phyloP scores from a whole-genome alignment of 768 basidiomycete genomes.

The Mycena filopes region DNA sequence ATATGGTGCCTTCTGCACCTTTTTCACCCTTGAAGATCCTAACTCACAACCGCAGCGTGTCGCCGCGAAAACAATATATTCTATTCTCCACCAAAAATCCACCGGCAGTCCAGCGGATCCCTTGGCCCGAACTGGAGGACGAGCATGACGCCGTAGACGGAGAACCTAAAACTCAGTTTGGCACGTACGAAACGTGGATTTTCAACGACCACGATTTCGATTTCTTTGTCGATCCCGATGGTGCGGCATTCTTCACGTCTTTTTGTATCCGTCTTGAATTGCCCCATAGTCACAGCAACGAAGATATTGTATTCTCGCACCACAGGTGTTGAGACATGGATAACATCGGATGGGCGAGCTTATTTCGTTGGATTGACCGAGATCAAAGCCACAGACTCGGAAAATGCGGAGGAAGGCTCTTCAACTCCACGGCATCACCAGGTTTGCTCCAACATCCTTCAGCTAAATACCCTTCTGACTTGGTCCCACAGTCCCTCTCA shows the following conservation, averaged over 20 bases:
- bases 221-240: slow-evolving; percentile 81
- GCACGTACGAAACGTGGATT: slow-evolving; percentile 76
- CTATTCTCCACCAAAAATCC: slow-evolving; percentile 81
- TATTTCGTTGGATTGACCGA: slow-evolving; percentile 80
- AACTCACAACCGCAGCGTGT: slow-evolving; percentile 63
- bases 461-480: slow-evolving; percentile 6
- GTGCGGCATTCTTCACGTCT: slow-evolving; percentile 48
- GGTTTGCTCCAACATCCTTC: background rate
- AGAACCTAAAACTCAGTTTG: slow-evolving; percentile 45
- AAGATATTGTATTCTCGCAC: slow-evolving; percentile 68
- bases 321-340: slow-evolving; percentile 81
- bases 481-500: slow-evolving; percentile 28
- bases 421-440: slow-evolving; percentile 19
- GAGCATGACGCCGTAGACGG: slow-evolving; percentile 48
- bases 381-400: slow-evolving; percentile 33
- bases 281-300: slow-evolving; percentile 65
- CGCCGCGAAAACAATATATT: slow-evolving; percentile 75
- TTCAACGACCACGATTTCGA: slow-evolving; percentile 72
- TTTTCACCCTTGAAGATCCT: slow-evolving; percentile 1
- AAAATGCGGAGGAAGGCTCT: slow-evolving; percentile 16
- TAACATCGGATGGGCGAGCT: slow-evolving; percentile 85
- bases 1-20: slow-evolving; percentile 64
- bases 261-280: slow-evolving; percentile 2
- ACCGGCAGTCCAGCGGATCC: slow-evolving; percentile 83
- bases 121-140: slow-evolving; percentile 74